Evolutionary conservation across 2,329 filamentous ascomycete genomes (phyloP), one percentile per base, ranked within the genome.

Genomic region (Alternaria sp.): DNA sequence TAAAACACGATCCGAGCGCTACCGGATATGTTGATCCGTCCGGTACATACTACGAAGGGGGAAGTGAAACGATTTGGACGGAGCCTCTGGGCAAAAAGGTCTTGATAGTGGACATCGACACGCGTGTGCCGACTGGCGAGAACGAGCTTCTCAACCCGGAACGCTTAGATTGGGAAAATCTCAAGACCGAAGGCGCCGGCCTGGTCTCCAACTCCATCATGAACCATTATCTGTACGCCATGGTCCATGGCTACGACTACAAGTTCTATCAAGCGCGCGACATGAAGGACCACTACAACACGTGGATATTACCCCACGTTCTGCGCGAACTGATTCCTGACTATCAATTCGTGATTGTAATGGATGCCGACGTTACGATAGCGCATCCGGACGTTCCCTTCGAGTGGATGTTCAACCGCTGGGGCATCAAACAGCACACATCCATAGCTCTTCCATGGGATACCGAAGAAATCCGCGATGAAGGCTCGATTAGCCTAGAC

Each of bases 381-480:
- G 72, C 77, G 1, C 76, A 84, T 57, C 77, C 80, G 1, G 77
- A 83, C 32, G 68, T 85, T 1, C 83, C 83, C 3, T 61, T 84
- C 15, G 83, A 85, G 72, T 85, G 82, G 80, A 77, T 85, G 7
- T 78, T 85, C 68, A 83, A 83, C 67, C 77, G 81, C 44, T 85
- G 83, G 83, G 77, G 81, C 57, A 75, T 84, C 51, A 76, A 72
- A 10, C 63, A 71, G 0, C 68, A 79, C 2, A 84, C 81, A 0
- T 75, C 81, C 9, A 68, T 85, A 43, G 77, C 81, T 5, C 75
- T 84, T 70, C 78, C 83, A 5, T 69, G 77, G 56, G 82, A 84
- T 40, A 62, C 66, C 3, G 65, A 64, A 12, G 63, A 67, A 8
- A 19, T 61, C n/a, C 57, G 58, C 26, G 12, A 50, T 21, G 58